Evolutionary conservation across 2,329 filamentous ascomycete genomes (phyloP).

Genomic region (Alternaria viburni): DNA sequence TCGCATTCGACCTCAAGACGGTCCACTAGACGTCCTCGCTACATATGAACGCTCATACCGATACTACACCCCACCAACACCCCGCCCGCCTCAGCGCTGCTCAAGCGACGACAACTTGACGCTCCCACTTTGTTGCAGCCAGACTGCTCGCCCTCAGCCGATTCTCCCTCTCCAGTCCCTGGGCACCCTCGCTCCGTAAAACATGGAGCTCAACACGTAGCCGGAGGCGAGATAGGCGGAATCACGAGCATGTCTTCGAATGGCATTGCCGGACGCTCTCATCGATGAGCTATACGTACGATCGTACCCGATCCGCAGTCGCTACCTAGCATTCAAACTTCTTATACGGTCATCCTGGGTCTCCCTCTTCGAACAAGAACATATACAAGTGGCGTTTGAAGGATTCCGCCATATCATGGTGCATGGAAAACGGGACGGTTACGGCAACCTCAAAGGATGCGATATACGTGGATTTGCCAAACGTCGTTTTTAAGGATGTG

Average conservation of each 20-base stretch:
- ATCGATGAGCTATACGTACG: neutral
- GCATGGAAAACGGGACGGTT: neutral
- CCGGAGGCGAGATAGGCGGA: neutral
- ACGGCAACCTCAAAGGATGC: neutral
- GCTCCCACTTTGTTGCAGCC: neutral
- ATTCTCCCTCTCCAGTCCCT: neutral
- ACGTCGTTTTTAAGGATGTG: neutral
- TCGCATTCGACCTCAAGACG: neutral
- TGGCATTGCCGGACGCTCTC: neutral
- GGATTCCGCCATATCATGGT: neutral
- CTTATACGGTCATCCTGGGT: neutral
- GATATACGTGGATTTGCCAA: neutral
- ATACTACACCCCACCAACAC: neutral
- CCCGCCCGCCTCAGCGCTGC: neutral
- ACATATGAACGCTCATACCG: neutral
- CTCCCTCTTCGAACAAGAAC: neutral
- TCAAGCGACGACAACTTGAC: neutral
- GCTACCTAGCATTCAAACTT: neutral
- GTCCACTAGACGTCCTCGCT: neutral
- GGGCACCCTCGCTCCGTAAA: too few species aligned
- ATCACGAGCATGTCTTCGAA: neutral
- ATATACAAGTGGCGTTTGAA: neutral
- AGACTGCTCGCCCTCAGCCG: neutral
- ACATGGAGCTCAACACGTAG: too few species aligned
- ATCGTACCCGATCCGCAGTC: neutral